Evolutionary conservation across 768 basidiomycete species (phyloP).

Genomic region (Suillus occidentalis): DNA sequence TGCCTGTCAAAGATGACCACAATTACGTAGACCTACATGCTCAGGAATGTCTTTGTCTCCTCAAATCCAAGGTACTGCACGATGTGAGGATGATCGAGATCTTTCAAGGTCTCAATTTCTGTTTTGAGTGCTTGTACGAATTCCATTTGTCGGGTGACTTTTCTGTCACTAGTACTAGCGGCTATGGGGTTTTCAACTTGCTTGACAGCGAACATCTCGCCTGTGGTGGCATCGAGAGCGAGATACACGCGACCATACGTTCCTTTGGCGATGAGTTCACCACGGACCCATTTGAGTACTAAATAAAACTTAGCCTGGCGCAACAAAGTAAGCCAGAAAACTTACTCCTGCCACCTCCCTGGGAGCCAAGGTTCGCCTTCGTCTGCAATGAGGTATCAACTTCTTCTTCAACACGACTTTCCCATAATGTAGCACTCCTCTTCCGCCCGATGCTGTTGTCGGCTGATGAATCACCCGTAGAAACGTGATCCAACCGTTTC

Average conservation of each 20-base stretch:
- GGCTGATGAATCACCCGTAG: conserved; percentile 53
- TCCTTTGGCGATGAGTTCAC: conserved; percentile 95
- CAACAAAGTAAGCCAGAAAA: conserved; percentile 19
- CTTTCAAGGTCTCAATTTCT: conserved; percentile 95
- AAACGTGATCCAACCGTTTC: conserved; percentile 68
- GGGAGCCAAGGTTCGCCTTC: conserved; percentile 58
- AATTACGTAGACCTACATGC: conserved; percentile 66
- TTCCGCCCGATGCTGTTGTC: conserved; percentile 58
- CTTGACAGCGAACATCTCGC: conserved; percentile 99
- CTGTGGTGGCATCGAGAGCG: conserved; percentile 92
- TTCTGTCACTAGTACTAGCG: conserved; percentile 70
- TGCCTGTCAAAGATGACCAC: not conserved
- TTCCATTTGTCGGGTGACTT: conserved; percentile 79
- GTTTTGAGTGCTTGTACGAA: conserved; percentile 90
- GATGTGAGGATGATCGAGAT: conserved; percentile 95
- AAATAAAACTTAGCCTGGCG: conserved; percentile 21
- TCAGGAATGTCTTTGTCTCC: conserved; percentile 81
- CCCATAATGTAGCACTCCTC: conserved; percentile 94
- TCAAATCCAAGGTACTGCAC: conserved; percentile 97
- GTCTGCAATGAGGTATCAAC: conserved; percentile 71
- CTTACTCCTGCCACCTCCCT: conserved; percentile 65
- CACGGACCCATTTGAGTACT: conserved; percentile 98
- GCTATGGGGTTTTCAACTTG: conserved; percentile 95
- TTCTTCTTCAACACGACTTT: conserved; percentile 89
- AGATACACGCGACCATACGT: conserved; percentile 97